phyloP scores from a whole-genome alignment of 768 basidiomycete species.

The Naganishia antarctica region DNA sequence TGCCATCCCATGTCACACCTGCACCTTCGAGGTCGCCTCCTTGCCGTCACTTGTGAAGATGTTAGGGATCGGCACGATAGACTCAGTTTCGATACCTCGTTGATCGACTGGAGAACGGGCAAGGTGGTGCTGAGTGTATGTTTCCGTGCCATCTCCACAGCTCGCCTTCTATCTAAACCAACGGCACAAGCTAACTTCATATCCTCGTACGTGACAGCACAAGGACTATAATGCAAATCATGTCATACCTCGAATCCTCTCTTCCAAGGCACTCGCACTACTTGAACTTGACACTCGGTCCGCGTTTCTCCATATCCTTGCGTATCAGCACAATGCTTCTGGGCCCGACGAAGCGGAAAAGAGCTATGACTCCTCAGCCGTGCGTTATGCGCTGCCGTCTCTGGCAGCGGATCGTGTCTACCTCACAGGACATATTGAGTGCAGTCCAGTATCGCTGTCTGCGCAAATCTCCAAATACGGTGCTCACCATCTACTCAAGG shows the following conservation, averaged over 20 bases:
- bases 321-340: too few species aligned
- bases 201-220: too few species aligned
- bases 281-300: not conserved
- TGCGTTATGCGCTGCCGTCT: not conserved
- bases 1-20: constrained; percentile 14
- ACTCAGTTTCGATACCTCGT: not conserved
- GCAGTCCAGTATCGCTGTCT: not conserved
- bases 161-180: too few species aligned
- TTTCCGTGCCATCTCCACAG: too few species aligned
- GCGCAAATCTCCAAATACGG: not conserved
- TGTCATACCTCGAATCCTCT: not conserved
- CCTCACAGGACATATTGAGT: constrained; percentile 15
- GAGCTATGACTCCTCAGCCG: not conserved
- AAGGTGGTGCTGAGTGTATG: not conserved
- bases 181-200: too few species aligned
- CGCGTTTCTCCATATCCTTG: not conserved
- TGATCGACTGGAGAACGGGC: not conserved
- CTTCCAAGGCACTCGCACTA: not conserved
- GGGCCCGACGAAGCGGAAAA: too few species aligned
- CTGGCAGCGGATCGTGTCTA: constrained; percentile 1
- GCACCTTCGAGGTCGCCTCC: not conserved
- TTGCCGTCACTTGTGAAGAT: not conserved
- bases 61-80: not conserved
- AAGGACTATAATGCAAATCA: not conserved
- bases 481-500: not conserved